Evolutionary conservation across 1,284 basidiomycete species (phyloP), one percentile per base, ranked within the genome.

Genomic region (Fomitopsis betulina): DNA sequence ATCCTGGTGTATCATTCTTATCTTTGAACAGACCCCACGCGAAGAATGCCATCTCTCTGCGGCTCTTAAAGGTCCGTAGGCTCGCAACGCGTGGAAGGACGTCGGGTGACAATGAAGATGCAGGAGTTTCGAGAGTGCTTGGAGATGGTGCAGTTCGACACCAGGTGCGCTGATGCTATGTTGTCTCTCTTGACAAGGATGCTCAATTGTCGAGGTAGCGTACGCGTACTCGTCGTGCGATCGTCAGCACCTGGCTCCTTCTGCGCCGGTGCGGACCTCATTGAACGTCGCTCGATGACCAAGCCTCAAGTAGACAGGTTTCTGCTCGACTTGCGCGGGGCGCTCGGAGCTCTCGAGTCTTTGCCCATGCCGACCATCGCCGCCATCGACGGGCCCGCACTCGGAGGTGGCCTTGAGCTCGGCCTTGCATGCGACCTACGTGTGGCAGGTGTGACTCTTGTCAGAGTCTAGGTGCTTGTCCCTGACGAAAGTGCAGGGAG

Each of bases 201-300:
- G 2, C 19, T 9, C n/a, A 19, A 19, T 35, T 21, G 1, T 12
- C 2, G 7, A 19, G 6, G 13, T 54, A 91, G 89, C 55, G 78
- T 89, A 30, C 88, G 93, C 57, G 83, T 91, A 0, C 79, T 96
- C 61, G 85, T 97, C 58, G 69, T 96, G 17, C 84, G 87, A 56
- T 94, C 94, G 1, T 82, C 88, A 0, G 82, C 83, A 0, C 67
- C 79, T 12, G 85, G 85, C n/a, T 82, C 90, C 2, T 97, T 96
- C 75, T 98, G 95, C 70, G 90, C 95, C 19, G 95, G 96, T 6
- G 95, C 95, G 10, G 95, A 98, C 73, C 84, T 98, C 53, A 81
- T 82, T 58, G 95, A 98, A 72, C 82, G 95, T 59, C 85, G 87
- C 39, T 81, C 82, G 1, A 97, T 98, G 94, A 78, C 84, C 4